Evolutionary conservation across 2,329 filamentous ascomycete species (phyloP).

Genomic region (Rutstroemia sydowiana): DNA sequence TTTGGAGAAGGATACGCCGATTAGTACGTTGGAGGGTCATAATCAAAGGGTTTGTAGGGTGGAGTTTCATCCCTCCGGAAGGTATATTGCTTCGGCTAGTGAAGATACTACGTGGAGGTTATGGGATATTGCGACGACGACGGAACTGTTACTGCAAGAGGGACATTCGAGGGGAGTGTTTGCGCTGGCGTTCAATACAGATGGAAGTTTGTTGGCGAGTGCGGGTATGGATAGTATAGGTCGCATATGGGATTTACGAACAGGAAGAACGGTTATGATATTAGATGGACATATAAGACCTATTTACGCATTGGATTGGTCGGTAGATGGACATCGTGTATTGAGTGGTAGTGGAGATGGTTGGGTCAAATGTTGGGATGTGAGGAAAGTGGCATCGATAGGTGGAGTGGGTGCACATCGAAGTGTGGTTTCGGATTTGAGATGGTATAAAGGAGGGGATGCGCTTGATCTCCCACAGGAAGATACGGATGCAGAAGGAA

Average conservation of each 20-base stretch:
- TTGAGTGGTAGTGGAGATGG: slow-evolving; percentile 90
- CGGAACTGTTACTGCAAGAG: slow-evolving; percentile 82
- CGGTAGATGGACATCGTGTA: slow-evolving; percentile 81
- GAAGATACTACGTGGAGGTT: slow-evolving; percentile 96
- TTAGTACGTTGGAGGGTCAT: slow-evolving; percentile 77
- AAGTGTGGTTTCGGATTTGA: slow-evolving; percentile 83
- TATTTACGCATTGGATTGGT: slow-evolving; percentile 91
- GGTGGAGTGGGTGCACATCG: slow-evolving; percentile 87
- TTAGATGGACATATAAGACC: slow-evolving; percentile 82
- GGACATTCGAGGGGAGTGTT: slow-evolving; percentile 94
- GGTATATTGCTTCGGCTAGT: slow-evolving; percentile 84
- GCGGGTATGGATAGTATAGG: slow-evolving; percentile 94
- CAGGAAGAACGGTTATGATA: slow-evolving; percentile 91
- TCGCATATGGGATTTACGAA: slow-evolving; percentile 89
- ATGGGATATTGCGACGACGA: slow-evolving; percentile 84
- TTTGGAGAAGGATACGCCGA: slow-evolving; percentile 73
- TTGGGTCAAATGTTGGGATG: slow-evolving; percentile 97
- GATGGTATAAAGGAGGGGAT: slow-evolving; percentile 88
- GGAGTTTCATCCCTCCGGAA: slow-evolving; percentile 88
- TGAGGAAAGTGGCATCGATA: slow-evolving; percentile 76
- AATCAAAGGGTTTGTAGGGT: slow-evolving; percentile 81
- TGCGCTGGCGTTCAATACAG: slow-evolving; percentile 78
- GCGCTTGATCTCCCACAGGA: too few species aligned
- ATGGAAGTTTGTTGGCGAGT: slow-evolving; percentile 83
- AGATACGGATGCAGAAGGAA: slow-evolving; percentile 54